A percentile compares a stretch with the other conserved stretches of the same genome.
phyloP scores from a whole-genome alignment of 2,329 filamentous ascomycete genomes.

The Pseudopithomyces chartarum region DNA sequence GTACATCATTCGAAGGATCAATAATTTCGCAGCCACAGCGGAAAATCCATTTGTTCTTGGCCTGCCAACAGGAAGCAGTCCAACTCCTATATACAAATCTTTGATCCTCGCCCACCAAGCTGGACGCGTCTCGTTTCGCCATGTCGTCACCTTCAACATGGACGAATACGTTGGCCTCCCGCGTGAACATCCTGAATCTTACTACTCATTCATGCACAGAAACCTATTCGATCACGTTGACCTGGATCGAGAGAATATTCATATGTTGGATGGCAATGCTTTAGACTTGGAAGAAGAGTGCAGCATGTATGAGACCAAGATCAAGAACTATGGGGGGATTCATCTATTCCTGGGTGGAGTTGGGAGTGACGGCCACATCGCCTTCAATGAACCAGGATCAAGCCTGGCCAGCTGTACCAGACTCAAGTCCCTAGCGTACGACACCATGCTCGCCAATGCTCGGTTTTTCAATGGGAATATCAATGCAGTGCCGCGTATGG shows the following conservation, averaged over 20 bases:
- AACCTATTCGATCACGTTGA: constrained; percentile 88
- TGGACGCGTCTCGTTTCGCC: constrained; percentile 78
- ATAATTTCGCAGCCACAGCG: constrained; percentile 72
- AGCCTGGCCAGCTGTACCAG: constrained; percentile 77
- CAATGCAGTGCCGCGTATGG: constrained; percentile 76
- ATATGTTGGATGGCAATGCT: constrained; percentile 83
- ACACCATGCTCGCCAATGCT: constrained; percentile 84
- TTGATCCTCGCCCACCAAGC: constrained; percentile 74
- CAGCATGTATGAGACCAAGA: constrained; percentile 77
- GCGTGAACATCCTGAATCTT: constrained; percentile 81
- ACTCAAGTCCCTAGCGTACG: constrained; percentile 85
- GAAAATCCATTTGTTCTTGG: constrained; percentile 80
- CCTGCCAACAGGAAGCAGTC: constrained; percentile 81
- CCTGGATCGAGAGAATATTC: constrained; percentile 78
- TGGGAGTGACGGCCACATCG: constrained; percentile 84
- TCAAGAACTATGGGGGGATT: constrained; percentile 75
- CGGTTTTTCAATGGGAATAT: constrained; percentile 81
- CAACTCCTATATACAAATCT: constrained; percentile 75
- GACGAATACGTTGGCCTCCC: constrained; percentile 88
- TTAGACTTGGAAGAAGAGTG: constrained; percentile 77
- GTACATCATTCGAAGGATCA: constrained; percentile 81
- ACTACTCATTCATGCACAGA: constrained; percentile 93
- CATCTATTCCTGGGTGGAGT: constrained; percentile 89
- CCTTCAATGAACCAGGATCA: constrained; percentile 88
- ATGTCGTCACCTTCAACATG: constrained; percentile 95